Evolutionary conservation across 257 asterid species (phyloP).

Genomic region (Cordia subcordata): DNA sequence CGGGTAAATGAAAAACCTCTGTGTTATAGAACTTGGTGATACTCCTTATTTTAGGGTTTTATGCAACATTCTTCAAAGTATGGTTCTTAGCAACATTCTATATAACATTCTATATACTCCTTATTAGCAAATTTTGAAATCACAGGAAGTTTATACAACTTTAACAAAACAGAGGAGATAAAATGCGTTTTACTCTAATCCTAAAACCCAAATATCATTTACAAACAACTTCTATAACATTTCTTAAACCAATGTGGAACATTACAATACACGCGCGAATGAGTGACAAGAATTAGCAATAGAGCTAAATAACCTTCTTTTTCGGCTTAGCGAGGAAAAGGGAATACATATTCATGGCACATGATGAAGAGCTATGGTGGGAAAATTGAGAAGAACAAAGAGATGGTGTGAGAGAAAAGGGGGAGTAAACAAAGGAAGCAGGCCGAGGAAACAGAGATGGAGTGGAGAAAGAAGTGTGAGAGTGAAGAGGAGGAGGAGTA

Average conservation of each 20-base stretch:
- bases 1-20: no score
- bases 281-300: background rate
- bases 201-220: no score
- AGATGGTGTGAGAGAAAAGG: background rate
- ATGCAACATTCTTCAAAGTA: no score
- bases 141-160: no score
- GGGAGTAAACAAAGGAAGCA: background rate
- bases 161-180: no score
- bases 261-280: background rate
- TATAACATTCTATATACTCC: no score
- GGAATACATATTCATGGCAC: background rate
- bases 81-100: no score
- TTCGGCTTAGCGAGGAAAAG: slow-evolving; percentile 11
- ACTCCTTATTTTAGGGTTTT: no score
- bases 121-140: no score
- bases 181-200: no score
- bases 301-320: slow-evolving; percentile 17
- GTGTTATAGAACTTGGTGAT: no score
- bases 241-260: background rate
- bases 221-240: no score
- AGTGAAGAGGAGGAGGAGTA: slow-evolving; percentile 2
- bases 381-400: slow-evolving; percentile 1
- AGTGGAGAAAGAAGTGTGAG: slow-evolving; percentile 8
- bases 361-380: slow-evolving; percentile 1
- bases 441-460: slow-evolving; percentile 13